Evolutionary conservation across 2,329 filamentous ascomycete species (phyloP).

Genomic region (Simplicillium sp.): DNA sequence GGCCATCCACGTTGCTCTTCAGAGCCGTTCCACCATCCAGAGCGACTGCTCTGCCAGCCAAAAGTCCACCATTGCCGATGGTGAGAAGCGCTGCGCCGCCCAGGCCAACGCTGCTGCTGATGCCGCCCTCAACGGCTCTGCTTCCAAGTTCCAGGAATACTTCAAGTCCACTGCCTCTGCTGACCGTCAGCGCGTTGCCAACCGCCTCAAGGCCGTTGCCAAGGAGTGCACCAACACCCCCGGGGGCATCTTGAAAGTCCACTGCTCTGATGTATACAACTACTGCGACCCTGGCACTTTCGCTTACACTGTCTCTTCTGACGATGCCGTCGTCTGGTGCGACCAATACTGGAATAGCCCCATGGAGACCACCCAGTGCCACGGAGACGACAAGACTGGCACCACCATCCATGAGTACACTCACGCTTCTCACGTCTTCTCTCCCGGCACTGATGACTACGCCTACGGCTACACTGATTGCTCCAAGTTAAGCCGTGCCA

Average conservation of each 20-base stretch:
- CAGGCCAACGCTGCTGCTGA: slow-evolving; percentile 2
- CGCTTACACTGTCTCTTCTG: slow-evolving; percentile 1
- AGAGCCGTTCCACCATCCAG: slow-evolving; percentile 1
- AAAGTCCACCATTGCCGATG: background rate
- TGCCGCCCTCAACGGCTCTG: slow-evolving; percentile 1
- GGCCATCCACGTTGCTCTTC: background rate
- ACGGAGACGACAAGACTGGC: slow-evolving; percentile 3
- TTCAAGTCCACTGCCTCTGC: slow-evolving; percentile 1
- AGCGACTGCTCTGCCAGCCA: slow-evolving; percentile 1
- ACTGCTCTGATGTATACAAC: slow-evolving; percentile 1
- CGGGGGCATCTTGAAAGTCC: slow-evolving; percentile 1
- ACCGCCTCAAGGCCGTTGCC: slow-evolving; percentile 2
- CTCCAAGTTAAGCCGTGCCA: background rate
- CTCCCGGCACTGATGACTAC: background rate
- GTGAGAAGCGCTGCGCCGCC: background rate
- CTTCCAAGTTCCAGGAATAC: slow-evolving; percentile 3
- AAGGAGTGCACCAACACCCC: slow-evolving; percentile 3
- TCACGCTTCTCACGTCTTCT: background rate
- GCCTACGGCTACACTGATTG: slow-evolving; percentile 1
- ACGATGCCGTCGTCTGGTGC: slow-evolving; percentile 2
- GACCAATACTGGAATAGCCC: background rate
- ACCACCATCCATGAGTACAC: slow-evolving; percentile 2
- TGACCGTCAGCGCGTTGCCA: slow-evolving; percentile 1
- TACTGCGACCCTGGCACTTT: slow-evolving; percentile 1
- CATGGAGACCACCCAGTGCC: slow-evolving; percentile 1